A percentile compares a stretch with the other conserved stretches of the same genome.
Evolutionary conservation across 345 rosid genomes (phyloP).

Genomic region (Bruguiera gymnorhiza): DNA sequence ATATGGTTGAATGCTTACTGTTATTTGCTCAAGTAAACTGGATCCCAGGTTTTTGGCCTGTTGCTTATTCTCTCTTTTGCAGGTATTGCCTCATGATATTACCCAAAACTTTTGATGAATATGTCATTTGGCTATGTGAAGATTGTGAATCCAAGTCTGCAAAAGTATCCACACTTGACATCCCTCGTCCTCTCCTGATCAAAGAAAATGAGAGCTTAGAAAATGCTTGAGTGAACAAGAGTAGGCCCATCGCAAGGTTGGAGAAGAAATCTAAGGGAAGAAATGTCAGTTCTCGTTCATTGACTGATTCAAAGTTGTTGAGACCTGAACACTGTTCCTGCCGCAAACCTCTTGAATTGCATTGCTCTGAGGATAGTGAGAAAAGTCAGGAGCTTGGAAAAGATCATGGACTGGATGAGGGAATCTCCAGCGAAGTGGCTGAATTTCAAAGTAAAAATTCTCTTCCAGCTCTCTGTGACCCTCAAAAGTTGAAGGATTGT

Average conservation of each 20-base stretch:
- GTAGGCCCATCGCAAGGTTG: background rate
- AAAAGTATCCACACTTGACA: slow-evolving; percentile 7
- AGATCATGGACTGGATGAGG: slow-evolving; percentile 2
- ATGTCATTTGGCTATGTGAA: slow-evolving; percentile 57
- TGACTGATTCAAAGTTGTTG: background rate
- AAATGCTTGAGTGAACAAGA: slow-evolving; percentile 12
- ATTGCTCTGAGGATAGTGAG: slow-evolving; percentile 4
- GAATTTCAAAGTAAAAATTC: slow-evolving; percentile 8
- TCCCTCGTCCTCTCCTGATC: background rate
- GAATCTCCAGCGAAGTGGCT: slow-evolving; percentile 1
- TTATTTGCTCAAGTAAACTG: too few relatives aligned
- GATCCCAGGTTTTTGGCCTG: background rate
- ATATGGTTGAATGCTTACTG: too few relatives aligned
- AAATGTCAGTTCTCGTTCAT: background rate
- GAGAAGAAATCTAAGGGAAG: background rate
- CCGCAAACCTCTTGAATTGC: background rate
- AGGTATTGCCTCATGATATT: slow-evolving; percentile 36
- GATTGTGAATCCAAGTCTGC: slow-evolving; percentile 42
- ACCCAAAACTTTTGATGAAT: slow-evolving; percentile 44
- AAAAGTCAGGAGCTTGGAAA: slow-evolving; percentile 13
- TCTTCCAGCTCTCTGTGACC: background rate
- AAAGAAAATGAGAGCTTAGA: slow-evolving; percentile 9
- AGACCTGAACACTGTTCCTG: slow-evolving; percentile 6
- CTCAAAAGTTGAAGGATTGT: background rate
- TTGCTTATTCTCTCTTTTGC: background rate